Conservation (phyloP, 2,329 filamentous ascomycete species). For the Canariomyces notabilis region DNA sequence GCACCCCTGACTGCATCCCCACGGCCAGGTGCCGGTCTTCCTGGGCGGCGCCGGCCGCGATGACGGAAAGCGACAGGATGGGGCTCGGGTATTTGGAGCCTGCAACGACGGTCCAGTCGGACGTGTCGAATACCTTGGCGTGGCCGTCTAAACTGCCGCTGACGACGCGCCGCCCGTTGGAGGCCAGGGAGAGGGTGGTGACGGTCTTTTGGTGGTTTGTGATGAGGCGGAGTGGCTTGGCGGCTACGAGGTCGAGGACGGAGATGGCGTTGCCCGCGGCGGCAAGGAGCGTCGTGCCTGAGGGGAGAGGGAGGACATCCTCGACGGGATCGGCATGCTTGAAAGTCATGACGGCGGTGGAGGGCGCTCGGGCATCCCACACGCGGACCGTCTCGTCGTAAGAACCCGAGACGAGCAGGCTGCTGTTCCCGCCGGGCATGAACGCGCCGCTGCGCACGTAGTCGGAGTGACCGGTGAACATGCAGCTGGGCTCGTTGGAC, state of each 20-base stretch:
- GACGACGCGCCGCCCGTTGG: conserved; percentile 73
- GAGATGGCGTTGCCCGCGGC: conserved; percentile 82
- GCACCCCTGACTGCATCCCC: conserved; percentile 88
- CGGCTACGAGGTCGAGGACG: conserved; percentile 87
- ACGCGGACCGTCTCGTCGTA: conserved; percentile 92
- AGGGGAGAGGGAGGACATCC: conserved; percentile 78
- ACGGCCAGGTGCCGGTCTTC: conserved; percentile 93
- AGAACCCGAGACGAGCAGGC: conserved; percentile 80
- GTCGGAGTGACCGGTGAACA: conserved; percentile 82
- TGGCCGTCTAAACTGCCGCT: conserved; percentile 91
- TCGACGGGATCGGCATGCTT: conserved; percentile 90
- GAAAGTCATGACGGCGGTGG: conserved; percentile 76
- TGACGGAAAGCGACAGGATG: conserved; percentile 75
- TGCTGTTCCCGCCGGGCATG: conserved; percentile 66
- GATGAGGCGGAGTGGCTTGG: conserved; percentile 78
- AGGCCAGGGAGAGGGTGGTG: conserved; percentile 77
- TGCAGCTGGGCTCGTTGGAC: conserved; percentile 67
- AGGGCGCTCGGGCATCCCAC: conserved; percentile 81
- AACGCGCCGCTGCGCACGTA: conserved; percentile 87
- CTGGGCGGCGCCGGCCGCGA: conserved; percentile 59
- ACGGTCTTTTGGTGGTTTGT: conserved; percentile 98
- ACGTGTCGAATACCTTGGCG: conserved; percentile 94
- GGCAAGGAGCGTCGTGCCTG: conserved; percentile 80
- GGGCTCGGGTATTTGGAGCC: conserved; percentile 91
- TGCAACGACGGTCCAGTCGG: conserved; percentile 92